Percentiles rank a stretch among this genome's conserved stretches.
phyloP scores from a whole-genome alignment of 176 grass and related monocot genomes.

The Triticum monococcum region DNA sequence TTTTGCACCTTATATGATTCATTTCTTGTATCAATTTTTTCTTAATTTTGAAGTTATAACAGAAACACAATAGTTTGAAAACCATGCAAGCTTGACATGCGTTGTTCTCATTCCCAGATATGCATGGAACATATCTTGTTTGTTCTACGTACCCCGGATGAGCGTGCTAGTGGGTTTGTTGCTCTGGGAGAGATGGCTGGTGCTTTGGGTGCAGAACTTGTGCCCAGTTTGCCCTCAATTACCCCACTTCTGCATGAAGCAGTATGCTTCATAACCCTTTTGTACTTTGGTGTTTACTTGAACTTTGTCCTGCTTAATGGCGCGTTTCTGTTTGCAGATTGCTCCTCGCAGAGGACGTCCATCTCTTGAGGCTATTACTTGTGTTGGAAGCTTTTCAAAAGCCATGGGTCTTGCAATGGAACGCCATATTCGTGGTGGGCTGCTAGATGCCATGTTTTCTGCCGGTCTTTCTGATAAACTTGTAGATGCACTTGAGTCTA shows the following conservation, averaged over 20 bases:
- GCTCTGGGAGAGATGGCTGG: slow-evolving; percentile 98
- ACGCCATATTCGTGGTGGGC: slow-evolving; percentile 76
- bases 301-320: slow-evolving; percentile 26
- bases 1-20: slow-evolving; percentile 4
- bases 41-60: background rate
- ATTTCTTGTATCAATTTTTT: slow-evolving; percentile 4
- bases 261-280: slow-evolving; percentile 50
- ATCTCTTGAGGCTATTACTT: slow-evolving; percentile 92
- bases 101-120: slow-evolving; percentile 53
- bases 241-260: slow-evolving; percentile 84
- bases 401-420: slow-evolving; percentile 95
- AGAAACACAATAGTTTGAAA: background rate
- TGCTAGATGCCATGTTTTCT: slow-evolving; percentile 88
- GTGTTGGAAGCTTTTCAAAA: slow-evolving; percentile 91
- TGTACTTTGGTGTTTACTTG: slow-evolving; percentile 28
- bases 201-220: slow-evolving; percentile 85
- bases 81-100: background rate
- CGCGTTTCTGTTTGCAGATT: slow-evolving; percentile 58
- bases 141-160: slow-evolving; percentile 87
- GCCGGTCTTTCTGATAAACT: slow-evolving; percentile 81
- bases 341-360: slow-evolving; percentile 91
- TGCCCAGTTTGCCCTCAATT: slow-evolving; percentile 83
- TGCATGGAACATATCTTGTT: slow-evolving; percentile 99
- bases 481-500: slow-evolving; percentile 77
- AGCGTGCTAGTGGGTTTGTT: slow-evolving; percentile 92